phyloP scores from a whole-genome alignment of 1,284 basidiomycete species.

The Tilletia setariae region DNA sequence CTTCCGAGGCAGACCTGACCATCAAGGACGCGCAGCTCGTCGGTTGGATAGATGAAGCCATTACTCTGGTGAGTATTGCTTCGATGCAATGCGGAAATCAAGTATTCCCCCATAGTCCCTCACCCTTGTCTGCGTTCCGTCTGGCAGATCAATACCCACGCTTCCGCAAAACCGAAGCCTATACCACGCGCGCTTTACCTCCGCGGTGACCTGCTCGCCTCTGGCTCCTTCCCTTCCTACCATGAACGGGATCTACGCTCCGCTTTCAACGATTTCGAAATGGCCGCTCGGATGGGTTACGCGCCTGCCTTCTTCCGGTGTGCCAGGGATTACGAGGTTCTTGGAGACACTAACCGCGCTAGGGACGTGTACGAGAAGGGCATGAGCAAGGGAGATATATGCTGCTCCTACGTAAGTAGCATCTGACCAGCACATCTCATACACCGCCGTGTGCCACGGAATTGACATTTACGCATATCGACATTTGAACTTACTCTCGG shows the following conservation, averaged over 20 bases:
- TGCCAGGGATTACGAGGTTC: constrained; percentile 84
- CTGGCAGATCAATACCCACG: constrained; percentile 31
- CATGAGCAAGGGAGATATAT: constrained; percentile 68
- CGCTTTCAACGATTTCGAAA: constrained; percentile 77
- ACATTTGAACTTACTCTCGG: too few species aligned
- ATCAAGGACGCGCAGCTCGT: constrained; percentile 67
- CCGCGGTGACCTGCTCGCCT: constrained; percentile 68
- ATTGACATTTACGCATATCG: background rate
- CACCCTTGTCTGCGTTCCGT: background rate
- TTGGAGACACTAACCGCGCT: constrained; percentile 69
- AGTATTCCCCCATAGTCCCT: background rate
- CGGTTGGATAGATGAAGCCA: constrained; percentile 66
- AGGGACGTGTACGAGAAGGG: constrained; percentile 77
- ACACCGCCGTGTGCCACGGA: too few species aligned
- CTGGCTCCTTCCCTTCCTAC: constrained; percentile 61
- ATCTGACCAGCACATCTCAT: too few species aligned
- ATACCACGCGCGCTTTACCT: constrained; percentile 72
- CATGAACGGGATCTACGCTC: constrained; percentile 66
- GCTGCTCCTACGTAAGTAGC: constrained; percentile 70
- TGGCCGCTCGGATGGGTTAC: constrained; percentile 48
- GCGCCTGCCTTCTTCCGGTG: constrained; percentile 72
- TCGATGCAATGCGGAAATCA: background rate
- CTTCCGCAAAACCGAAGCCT: constrained; percentile 49
- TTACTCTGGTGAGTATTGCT: constrained; percentile 24
- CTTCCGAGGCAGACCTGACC: background rate